Conservation (phyloP, 352 stramenopile genomes). For the Phytophthora pluvialis region DNA sequence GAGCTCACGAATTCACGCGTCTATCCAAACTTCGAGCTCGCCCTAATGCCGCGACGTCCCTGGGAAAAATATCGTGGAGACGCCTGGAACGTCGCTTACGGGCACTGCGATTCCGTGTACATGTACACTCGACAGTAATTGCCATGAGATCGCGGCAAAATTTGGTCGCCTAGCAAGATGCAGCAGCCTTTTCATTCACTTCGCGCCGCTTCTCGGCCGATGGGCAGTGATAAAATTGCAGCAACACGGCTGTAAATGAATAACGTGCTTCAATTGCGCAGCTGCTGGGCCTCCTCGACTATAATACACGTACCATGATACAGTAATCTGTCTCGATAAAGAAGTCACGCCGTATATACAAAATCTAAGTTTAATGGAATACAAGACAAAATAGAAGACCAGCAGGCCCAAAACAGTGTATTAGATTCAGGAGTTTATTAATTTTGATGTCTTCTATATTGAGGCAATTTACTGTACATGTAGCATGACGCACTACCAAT, state of each 20-base stretch:
- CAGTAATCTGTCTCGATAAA: too few relatives aligned
- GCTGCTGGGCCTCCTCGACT: conserved; percentile 28
- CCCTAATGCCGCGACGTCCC: conserved; percentile 12
- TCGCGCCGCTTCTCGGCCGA: conserved; percentile 16
- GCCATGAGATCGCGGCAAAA: conserved; percentile 16
- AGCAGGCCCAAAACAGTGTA: too few relatives aligned
- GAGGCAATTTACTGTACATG: too few relatives aligned
- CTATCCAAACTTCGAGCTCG: conserved; percentile 27
- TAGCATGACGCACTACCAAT: conserved; percentile 28
- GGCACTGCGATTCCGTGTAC: conserved; percentile 3
- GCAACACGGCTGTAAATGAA: conserved; percentile 27
- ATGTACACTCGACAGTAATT: conserved; percentile 18
- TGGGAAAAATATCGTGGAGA: conserved; percentile 35
- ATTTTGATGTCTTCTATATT: too few relatives aligned
- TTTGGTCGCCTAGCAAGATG: conserved; percentile 17
- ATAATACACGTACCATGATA: background rate
- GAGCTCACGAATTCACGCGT: conserved; percentile 26
- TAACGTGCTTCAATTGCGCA: conserved; percentile 24
- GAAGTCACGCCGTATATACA: too few relatives aligned
- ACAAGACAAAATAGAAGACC: too few relatives aligned
- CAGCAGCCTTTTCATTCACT: conserved; percentile 25
- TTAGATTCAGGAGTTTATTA: too few relatives aligned
- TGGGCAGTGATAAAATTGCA: conserved; percentile 27
- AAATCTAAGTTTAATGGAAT: too few relatives aligned
- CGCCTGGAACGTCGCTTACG: conserved; percentile 27